Base-by-base conservation (phyloP, 192 early-diverging fungal species). In the Jimgerdemannia flammicorona region DNA sequence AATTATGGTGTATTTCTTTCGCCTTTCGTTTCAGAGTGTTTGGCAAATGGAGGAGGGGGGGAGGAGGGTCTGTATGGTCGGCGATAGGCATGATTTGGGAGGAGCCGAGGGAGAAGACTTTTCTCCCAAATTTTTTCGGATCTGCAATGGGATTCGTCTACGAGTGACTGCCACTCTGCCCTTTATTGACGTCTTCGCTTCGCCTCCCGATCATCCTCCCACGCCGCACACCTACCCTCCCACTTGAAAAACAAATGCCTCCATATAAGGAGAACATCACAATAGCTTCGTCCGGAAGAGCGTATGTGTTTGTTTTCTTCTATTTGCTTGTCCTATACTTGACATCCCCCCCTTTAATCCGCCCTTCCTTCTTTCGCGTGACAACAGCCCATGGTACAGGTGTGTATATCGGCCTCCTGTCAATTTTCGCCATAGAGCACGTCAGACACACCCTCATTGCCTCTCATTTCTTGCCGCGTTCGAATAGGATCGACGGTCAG, bases 401-500 rank as follows among this genome's bases (percentile, higher is more conserved):
- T 78, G 73, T 64, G 43, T 39, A 11, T 19, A 73, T 40, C 42
- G 6, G 19, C 49, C 14, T 6, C 49, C 49, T 59, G 49, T 14
- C 49, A 6, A 59, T 59, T 14, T 59, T 59, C 14, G 14, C 49
- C 2, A 11, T 14, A 44, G 18, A 44, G 3, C 4, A 6, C 11
- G 7, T 29, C 4, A 43, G n/a, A 43, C 29, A 39, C 14, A 67
- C 49, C 19, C 41, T 20, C 20, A 18, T n/a, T 66, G 43, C 17
- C 11, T 73, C 72, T 40, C 9, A 18, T 70, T 29, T 29, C 29
- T 29, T 29, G 29, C 18, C 3, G 42, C 39, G 39, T 74, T n/a
- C 67, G 29, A 67, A 29, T 76, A 87, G 86, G 75, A 66, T 70
- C 4, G 85, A 91, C 78, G 93, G 93, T 44, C 85, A 81, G 42